phyloP scores from a whole-genome alignment of 371 early-diverging fungal species.

The Mucor mucedo region DNA sequence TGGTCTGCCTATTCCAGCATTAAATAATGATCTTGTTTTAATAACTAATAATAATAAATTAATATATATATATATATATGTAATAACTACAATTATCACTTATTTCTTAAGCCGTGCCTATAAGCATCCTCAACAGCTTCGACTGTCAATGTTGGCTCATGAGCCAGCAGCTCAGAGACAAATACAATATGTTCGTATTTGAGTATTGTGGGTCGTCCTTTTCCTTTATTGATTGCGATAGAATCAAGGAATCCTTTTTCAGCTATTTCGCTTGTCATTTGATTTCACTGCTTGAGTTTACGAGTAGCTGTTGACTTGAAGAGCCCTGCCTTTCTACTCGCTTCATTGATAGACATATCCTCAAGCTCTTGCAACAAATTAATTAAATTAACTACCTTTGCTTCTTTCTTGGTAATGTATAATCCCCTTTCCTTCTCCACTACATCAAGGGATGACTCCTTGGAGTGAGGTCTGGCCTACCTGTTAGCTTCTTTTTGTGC shows the following conservation, averaged over 20 bases:
- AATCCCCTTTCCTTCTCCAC: slow-evolving; percentile 23
- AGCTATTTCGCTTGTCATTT: not conserved
- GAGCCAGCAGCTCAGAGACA: too few species aligned
- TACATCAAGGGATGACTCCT: slow-evolving; percentile 23
- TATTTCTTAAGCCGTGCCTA: too few species aligned
- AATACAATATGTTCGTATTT: too few species aligned
- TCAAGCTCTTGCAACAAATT: slow-evolving; percentile 30
- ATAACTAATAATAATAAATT: too few species aligned
- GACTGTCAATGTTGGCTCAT: too few species aligned
- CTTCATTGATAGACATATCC: slow-evolving; percentile 28
- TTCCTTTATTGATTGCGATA: too few species aligned
- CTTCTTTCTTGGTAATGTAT: slow-evolving; percentile 27
- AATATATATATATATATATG: too few species aligned
- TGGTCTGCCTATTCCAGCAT: too few species aligned
- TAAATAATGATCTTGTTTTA: too few species aligned
- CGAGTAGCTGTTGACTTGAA: slow-evolving; percentile 19
- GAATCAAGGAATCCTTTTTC: too few species aligned
- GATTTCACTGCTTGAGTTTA: slow-evolving; percentile 21
- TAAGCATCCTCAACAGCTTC: too few species aligned
- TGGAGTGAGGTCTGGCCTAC: slow-evolving; percentile 25
- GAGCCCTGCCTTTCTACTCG: slow-evolving; percentile 14
- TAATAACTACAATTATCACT: too few species aligned
- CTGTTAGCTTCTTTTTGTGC: slow-evolving; percentile 24
- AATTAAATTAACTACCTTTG: slow-evolving; percentile 28
- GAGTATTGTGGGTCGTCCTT: not conserved